Percentiles rank a stretch among this genome's conserved stretches.
phyloP scores from a whole-genome alignment of 2,329 filamentous ascomycete species.

The Alternaria tenuissima region DNA sequence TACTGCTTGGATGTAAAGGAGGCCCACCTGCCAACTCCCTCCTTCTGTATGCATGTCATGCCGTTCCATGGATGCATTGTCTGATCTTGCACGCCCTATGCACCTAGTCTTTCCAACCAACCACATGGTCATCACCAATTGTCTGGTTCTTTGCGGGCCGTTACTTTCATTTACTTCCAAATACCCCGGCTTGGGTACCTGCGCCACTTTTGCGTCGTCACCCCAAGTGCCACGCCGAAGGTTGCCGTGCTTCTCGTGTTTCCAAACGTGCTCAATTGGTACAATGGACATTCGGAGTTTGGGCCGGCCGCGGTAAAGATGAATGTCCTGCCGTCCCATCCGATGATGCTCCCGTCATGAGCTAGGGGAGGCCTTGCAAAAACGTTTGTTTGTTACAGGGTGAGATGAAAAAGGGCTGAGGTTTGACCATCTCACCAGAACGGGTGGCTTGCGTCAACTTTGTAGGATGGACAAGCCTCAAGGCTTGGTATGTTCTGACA shows the following conservation, averaged over 20 bases:
- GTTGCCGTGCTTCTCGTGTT: not conserved
- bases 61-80: not conserved
- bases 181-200: not conserved
- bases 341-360: not conserved
- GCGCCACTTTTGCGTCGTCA: slow-evolving; percentile 4
- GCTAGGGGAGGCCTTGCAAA: not conserved
- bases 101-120: not conserved
- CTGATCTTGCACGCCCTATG: not conserved
- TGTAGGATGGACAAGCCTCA: not conserved
- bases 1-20: not conserved
- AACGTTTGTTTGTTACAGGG: not conserved
- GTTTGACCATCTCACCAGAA: not conserved
- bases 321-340: not conserved
- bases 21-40: not conserved
- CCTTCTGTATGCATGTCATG: not conserved
- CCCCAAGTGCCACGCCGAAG: not conserved
- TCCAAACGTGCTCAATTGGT: not conserved
- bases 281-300: not conserved
- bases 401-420: not conserved
- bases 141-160: not conserved
- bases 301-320: not conserved
- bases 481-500: slow-evolving; percentile 8
- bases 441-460: not conserved
- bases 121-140: not conserved
- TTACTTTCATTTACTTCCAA: not conserved